These are phyloP conservation scores for Amauroascus verrucosus DNA, from an alignment of 2,329 filamentous ascomycete genomes.

Conservation along the genomic window DNA sequence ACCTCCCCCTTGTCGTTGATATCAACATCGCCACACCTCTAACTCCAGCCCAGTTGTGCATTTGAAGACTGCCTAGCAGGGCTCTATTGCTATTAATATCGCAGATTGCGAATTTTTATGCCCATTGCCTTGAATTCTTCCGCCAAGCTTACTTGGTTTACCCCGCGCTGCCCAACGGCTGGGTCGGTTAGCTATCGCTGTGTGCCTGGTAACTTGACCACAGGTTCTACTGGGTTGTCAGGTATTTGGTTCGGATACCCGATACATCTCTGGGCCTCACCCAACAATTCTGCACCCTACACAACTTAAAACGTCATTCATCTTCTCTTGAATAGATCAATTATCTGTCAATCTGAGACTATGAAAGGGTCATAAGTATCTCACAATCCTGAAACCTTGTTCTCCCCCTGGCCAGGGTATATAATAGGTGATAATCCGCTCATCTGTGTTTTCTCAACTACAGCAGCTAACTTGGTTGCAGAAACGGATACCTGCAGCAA, in stretches of 20 bases:
- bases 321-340: neutral
- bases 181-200: neutral
- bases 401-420: neutral
- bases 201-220: neutral
- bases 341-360: neutral
- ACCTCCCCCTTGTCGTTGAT: neutral
- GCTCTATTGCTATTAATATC: neutral
- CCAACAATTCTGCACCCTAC: neutral
- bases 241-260: neutral
- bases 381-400: neutral
- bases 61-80: neutral
- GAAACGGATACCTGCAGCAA: conserved; percentile 2
- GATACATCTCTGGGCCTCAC: neutral
- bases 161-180: conserved; percentile 1
- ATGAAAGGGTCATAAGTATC: conserved; percentile 2
- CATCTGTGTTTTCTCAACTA: neutral
- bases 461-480: neutral
- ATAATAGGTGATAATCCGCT: neutral
- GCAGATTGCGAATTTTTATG: neutral
- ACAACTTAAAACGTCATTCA: neutral
- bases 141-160: neutral
- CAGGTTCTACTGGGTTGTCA: neutral
- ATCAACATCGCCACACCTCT: neutral
- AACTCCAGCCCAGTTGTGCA: neutral
- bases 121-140: neutral